Conservation (phyloP, 805 yeast species). For the Yarrowia divulgata region DNA sequence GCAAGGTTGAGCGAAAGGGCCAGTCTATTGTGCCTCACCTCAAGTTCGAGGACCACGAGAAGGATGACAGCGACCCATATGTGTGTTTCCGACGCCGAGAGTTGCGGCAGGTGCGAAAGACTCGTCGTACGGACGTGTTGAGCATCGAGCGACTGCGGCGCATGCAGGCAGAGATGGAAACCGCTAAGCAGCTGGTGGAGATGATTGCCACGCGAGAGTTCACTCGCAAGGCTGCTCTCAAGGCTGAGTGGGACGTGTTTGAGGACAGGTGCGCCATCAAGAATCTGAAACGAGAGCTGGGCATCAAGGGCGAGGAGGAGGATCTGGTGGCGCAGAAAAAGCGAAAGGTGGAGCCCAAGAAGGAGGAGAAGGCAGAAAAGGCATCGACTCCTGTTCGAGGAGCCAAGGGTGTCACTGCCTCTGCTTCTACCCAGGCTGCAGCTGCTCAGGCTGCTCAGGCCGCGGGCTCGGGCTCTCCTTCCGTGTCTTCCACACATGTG, state of each 20-base stretch:
- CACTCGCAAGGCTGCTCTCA: slow-evolving; percentile 64
- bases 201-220: slow-evolving; percentile 78
- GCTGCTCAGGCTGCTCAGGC: slow-evolving; percentile 39
- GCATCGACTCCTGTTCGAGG: slow-evolving; percentile 40
- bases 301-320: slow-evolving; percentile 84
- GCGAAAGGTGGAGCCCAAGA: slow-evolving; percentile 47
- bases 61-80: slow-evolving; percentile 94
- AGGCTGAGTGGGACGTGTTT: slow-evolving; percentile 71
- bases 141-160: slow-evolving; percentile 82
- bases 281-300: slow-evolving; percentile 73
- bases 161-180: slow-evolving; percentile 76
- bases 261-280: slow-evolving; percentile 76
- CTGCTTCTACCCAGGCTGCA: slow-evolving; percentile 47
- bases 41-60: slow-evolving; percentile 85
- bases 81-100: slow-evolving; percentile 95
- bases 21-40: slow-evolving; percentile 73
- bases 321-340: slow-evolving; percentile 80
- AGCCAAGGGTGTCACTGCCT: slow-evolving; percentile 43
- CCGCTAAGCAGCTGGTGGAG: slow-evolving; percentile 72
- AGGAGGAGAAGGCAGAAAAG: slow-evolving; percentile 42
- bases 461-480: slow-evolving; percentile 48
- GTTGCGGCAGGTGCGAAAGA: slow-evolving; percentile 92
- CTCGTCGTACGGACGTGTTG: slow-evolving; percentile 91
- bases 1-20: slow-evolving; percentile 77
- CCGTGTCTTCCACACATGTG: slow-evolving; percentile 41